Evolutionary conservation across 2,329 filamentous ascomycete genomes (phyloP).

Genomic region (Lachnellula cervina): DNA sequence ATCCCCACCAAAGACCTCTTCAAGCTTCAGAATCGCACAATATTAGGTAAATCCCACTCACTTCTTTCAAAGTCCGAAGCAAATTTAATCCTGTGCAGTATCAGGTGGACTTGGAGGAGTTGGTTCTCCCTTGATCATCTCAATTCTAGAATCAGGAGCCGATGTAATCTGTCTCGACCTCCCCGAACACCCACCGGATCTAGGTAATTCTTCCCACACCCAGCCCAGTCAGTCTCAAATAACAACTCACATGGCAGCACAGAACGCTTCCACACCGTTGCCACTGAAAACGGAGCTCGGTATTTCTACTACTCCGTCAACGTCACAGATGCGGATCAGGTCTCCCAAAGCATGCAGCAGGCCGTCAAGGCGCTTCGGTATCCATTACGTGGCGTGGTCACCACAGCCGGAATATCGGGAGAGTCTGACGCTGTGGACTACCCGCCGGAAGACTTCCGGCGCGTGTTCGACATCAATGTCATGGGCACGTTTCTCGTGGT

Average conservation of each 20-base stretch:
- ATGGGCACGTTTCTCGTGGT: constrained; percentile 67
- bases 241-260: background rate
- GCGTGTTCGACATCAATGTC: constrained; percentile 66
- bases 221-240: background rate
- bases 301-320: constrained; percentile 39
- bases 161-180: constrained; percentile 46
- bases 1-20: constrained; percentile 8
- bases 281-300: background rate
- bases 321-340: constrained; percentile 40
- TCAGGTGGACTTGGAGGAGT: constrained; percentile 47
- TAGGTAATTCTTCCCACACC: constrained; percentile 21
- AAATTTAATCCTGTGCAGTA: constrained; percentile 27
- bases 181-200: constrained; percentile 33
- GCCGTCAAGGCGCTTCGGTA: background rate
- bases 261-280: constrained; percentile 2
- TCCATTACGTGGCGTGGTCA: constrained; percentile 29
- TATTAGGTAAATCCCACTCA: constrained; percentile 2
- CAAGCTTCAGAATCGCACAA: constrained; percentile 7
- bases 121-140: constrained; percentile 42
- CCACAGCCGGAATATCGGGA: constrained; percentile 47
- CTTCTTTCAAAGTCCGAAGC: background rate
- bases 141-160: constrained; percentile 45
- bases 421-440: constrained; percentile 44
- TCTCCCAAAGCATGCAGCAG: constrained; percentile 30
- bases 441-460: constrained; percentile 52